Conservation (phyloP, 441 rosid genomes). For the Adansonia rubrostipa region DNA sequence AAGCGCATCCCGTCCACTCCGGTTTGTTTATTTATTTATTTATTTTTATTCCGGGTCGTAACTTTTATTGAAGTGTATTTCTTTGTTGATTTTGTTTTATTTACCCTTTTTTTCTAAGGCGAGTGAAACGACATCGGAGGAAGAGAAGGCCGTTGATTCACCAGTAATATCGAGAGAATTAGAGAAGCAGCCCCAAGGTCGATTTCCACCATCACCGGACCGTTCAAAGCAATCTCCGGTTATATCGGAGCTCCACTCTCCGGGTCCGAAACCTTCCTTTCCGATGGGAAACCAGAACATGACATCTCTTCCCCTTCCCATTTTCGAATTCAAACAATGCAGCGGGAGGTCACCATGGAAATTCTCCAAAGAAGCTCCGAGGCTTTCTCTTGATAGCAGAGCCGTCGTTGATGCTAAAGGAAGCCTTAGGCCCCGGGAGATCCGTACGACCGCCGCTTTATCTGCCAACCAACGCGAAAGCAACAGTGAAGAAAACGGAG, state of each 20-base stretch:
- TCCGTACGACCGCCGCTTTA: slow-evolving; percentile 50
- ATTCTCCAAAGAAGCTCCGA: slow-evolving; percentile 84
- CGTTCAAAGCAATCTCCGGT: slow-evolving; percentile 41
- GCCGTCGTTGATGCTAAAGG: slow-evolving; percentile 87
- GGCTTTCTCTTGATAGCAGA: slow-evolving; percentile 93
- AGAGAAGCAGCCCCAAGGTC: slow-evolving; percentile 38
- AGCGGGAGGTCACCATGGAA: slow-evolving; percentile 67
- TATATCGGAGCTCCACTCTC: slow-evolving; percentile 40
- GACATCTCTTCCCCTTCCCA: slow-evolving; percentile 50
- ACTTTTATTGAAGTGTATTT: not conserved
- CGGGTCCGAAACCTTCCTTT: slow-evolving; percentile 35
- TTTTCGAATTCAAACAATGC: slow-evolving; percentile 59
- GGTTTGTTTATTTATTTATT: slow-evolving; percentile 31
- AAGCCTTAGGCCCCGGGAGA: slow-evolving; percentile 75
- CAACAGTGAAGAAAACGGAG: slow-evolving; percentile 29
- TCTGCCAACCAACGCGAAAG: slow-evolving; percentile 36
- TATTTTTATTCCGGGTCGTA: not conserved
- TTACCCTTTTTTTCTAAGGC: slow-evolving; percentile 37
- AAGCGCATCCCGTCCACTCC: slow-evolving; percentile 62
- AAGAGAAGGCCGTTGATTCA: slow-evolving; percentile 39
- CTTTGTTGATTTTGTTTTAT: not conserved
- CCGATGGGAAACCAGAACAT: slow-evolving; percentile 39
- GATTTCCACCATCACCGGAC: slow-evolving; percentile 54
- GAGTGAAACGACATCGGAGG: slow-evolving; percentile 42
- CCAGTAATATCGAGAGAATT: slow-evolving; percentile 44